Percentiles rank a stretch among this genome's conserved stretches.
These are phyloP conservation scores for Oemleria cerasiformis DNA, from an alignment of 306 rosid species.

Conservation along the genomic window DNA sequence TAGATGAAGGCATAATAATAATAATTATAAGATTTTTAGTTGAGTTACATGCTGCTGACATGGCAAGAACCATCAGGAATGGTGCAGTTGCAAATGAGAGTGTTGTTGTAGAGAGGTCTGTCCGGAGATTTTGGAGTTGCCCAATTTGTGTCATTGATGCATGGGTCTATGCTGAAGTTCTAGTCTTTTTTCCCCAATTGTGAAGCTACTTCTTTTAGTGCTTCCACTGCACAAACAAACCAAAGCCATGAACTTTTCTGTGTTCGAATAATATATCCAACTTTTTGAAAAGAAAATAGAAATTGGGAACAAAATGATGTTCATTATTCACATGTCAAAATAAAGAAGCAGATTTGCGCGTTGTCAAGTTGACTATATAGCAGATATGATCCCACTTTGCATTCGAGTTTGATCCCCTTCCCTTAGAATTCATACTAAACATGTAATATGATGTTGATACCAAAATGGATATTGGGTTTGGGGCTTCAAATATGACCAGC, in stretches of 20 bases:
- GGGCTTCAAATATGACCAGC: too few species aligned
- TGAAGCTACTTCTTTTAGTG: neutral
- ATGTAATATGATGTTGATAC: too few species aligned
- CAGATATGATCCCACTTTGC: too few species aligned
- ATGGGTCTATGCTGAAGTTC: slow-evolving; percentile 25
- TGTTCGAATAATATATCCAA: neutral
- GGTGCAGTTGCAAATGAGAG: slow-evolving; percentile 23
- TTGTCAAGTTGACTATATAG: too few species aligned
- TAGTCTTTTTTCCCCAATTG: slow-evolving; percentile 26
- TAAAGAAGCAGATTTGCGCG: too few species aligned
- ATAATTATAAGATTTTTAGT: neutral
- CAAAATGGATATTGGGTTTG: too few species aligned
- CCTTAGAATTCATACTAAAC: too few species aligned
- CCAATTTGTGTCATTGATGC: slow-evolving; percentile 14
- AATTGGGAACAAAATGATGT: too few species aligned
- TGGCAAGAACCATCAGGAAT: slow-evolving; percentile 8
- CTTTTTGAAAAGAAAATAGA: too few species aligned
- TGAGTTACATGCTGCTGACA: slow-evolving; percentile 6
- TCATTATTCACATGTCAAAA: too few species aligned
- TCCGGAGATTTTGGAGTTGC: neutral
- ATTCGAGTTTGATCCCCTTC: too few species aligned
- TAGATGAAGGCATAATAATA: too few species aligned
- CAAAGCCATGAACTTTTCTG: neutral
- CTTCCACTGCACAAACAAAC: slow-evolving; percentile 14
- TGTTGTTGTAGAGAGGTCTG: slow-evolving; percentile 14